Conservation (phyloP, 2,329 filamentous ascomycete species). For the Arthrocladium fulminans region DNA sequence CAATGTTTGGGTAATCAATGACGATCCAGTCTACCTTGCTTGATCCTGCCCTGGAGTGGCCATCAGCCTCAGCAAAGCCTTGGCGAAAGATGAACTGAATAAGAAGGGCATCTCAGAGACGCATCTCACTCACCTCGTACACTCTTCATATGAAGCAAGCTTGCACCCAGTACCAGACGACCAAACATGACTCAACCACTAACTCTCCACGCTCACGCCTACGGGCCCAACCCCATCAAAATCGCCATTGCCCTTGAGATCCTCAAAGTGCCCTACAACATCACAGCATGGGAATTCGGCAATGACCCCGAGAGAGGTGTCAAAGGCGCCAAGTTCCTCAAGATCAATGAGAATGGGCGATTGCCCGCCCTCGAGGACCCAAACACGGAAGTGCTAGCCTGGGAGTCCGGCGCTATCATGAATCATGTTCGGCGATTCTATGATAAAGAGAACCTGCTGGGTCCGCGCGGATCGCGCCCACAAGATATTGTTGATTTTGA, state of each 20-base stretch:
- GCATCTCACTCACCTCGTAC: no score
- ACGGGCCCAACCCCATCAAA: constrained; percentile 38
- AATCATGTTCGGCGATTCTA: constrained; percentile 35
- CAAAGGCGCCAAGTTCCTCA: constrained; percentile 24
- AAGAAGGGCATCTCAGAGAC: no score
- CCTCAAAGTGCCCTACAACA: constrained; percentile 33
- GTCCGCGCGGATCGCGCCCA: constrained; percentile 28
- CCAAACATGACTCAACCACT: constrained; percentile 31
- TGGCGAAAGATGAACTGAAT: no score
- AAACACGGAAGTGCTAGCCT: constrained; percentile 29
- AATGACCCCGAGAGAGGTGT: constrained; percentile 30
- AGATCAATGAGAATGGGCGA: constrained; percentile 29
- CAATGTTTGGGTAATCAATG: no score
- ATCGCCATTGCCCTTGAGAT: constrained; percentile 35
- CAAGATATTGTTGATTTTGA: constrained; percentile 38
- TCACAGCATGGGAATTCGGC: constrained; percentile 37
- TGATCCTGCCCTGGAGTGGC: no score
- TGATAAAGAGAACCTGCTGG: constrained; percentile 33
- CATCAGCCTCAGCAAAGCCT: no score
- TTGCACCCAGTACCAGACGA: no score
- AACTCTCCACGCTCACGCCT: constrained; percentile 33
- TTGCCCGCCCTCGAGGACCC: constrained; percentile 29
- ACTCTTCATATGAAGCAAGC: no score
- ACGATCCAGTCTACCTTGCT: no score
- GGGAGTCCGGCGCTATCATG: constrained; percentile 34